phyloP scores from a whole-genome alignment of 2,329 filamentous ascomycete species.

The Colletotrichum camelliae region DNA sequence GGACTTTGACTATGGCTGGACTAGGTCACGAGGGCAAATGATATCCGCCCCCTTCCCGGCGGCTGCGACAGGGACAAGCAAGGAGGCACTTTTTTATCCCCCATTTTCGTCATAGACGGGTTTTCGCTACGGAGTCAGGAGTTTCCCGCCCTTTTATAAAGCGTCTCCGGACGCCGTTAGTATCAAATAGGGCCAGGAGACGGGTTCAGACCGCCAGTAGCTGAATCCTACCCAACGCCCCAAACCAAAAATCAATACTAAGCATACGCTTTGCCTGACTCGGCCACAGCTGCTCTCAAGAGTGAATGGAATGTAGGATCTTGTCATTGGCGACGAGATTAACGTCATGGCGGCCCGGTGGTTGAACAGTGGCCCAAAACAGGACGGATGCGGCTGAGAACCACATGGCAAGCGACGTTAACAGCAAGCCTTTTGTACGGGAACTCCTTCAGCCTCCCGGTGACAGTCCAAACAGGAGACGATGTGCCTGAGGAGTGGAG shows the following conservation, averaged over 20 bases:
- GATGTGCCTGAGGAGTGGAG: constrained; percentile 6
- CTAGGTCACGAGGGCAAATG: constrained; percentile 16
- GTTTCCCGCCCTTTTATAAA: background rate
- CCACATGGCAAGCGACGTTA: background rate
- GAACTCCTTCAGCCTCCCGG: background rate
- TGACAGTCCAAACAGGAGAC: background rate
- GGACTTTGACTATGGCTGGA: constrained; percentile 20
- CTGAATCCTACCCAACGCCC: background rate
- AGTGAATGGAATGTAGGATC: background rate
- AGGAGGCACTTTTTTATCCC: constrained; percentile 2
- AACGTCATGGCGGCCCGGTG: background rate
- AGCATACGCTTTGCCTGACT: background rate
- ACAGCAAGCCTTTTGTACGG: background rate
- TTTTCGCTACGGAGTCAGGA: constrained; percentile 17
- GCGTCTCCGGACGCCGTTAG: background rate
- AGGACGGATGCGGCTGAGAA: background rate
- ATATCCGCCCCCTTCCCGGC: constrained; percentile 17
- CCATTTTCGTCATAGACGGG: constrained; percentile 14
- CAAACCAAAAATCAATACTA: background rate
- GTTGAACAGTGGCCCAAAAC: background rate
- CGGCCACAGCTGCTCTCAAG: background rate
- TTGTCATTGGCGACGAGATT: background rate
- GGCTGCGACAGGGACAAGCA: constrained; percentile 12
- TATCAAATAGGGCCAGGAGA: background rate
- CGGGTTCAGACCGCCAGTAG: background rate